A percentile compares a stretch with the other conserved stretches of the same genome.
These are phyloP conservation scores for Pseudomonodictys pantanalensis DNA, from an alignment of 495 filamentous ascomycete genomes.

Conservation along the genomic window DNA sequence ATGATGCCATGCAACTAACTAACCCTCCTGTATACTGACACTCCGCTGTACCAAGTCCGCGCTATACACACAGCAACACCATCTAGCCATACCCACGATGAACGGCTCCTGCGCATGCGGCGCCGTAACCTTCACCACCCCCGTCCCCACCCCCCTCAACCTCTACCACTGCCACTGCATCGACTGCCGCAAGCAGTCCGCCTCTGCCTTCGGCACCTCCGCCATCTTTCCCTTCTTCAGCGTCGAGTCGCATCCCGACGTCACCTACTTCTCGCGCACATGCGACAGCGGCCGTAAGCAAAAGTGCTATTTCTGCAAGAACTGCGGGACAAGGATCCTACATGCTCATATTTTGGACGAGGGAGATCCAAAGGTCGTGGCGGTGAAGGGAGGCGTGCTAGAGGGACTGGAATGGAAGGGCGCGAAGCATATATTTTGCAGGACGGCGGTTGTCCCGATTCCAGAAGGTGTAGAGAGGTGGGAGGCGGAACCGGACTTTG, in stretches of 20 bases:
- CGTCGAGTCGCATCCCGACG: constrained; percentile 3
- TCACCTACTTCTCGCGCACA: constrained; percentile 14
- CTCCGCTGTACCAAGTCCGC: too few species aligned
- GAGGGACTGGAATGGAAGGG: constrained; percentile 32
- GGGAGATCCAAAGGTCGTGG: constrained; percentile 18
- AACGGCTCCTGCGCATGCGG: constrained; percentile 61
- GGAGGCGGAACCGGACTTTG: constrained; percentile 12
- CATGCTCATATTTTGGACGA: constrained; percentile 15
- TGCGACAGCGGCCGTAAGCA: constrained; percentile 20
- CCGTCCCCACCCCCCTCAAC: constrained; percentile 52
- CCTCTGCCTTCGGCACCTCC: constrained; percentile 64
- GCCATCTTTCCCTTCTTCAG: constrained; percentile 60
- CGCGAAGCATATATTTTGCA: constrained; percentile 22
- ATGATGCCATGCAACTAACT: too few species aligned
- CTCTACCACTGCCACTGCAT: constrained; percentile 69
- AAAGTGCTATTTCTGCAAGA: constrained; percentile 35
- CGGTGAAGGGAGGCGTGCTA: constrained; percentile 30
- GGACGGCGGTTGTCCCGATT: constrained; percentile 30
- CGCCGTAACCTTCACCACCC: constrained; percentile 59
- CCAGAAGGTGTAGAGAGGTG: constrained; percentile 28
- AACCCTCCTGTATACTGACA: too few species aligned
- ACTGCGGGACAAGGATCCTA: constrained; percentile 29
- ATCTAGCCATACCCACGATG: constrained; percentile 11
- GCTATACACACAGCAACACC: neutral
- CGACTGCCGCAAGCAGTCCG: constrained; percentile 63